Conservation (phyloP, 2,329 filamentous ascomycete genomes). For the Colletotrichum plurivorum region DNA sequence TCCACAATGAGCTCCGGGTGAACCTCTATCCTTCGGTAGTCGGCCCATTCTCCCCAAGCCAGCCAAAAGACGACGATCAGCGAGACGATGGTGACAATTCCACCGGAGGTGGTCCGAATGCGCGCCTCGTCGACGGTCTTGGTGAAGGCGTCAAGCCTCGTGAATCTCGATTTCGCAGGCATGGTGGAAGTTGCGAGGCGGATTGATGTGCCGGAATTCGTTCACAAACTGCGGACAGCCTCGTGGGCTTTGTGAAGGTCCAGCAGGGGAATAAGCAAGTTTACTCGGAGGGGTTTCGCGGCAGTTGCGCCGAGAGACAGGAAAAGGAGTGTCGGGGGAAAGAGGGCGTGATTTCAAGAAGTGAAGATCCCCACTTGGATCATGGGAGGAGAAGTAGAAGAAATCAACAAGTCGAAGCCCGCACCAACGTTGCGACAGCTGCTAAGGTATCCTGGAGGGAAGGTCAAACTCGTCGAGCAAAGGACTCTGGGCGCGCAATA, state of each 20-base stretch:
- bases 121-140: slow-evolving; percentile 99
- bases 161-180: slow-evolving; percentile 94
- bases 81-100: slow-evolving; percentile 93
- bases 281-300: slow-evolving; percentile 19
- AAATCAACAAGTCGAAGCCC: slow-evolving; percentile 11
- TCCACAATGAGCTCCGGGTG: slow-evolving; percentile 96
- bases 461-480: background rate
- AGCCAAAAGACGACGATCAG: slow-evolving; percentile 90
- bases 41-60: slow-evolving; percentile 94
- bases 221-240: slow-evolving; percentile 25
- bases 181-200: slow-evolving; percentile 62
- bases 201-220: slow-evolving; percentile 17
- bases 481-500: slow-evolving; percentile 29
- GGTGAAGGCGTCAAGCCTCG: slow-evolving; percentile 96
- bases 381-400: slow-evolving; percentile 30
- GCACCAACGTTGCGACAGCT: slow-evolving; percentile 19
- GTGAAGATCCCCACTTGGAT: slow-evolving; percentile 34
- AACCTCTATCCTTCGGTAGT: slow-evolving; percentile 89
- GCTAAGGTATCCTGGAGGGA: slow-evolving; percentile 1
- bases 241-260: slow-evolving; percentile 21
- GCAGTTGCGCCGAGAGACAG: slow-evolving; percentile 38
- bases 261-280: slow-evolving; percentile 19
- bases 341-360: slow-evolving; percentile 28
- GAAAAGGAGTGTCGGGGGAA: slow-evolving; percentile 35
- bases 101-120: slow-evolving; percentile 94